phyloP scores from a whole-genome alignment of 1,284 basidiomycete species.

The Malassezia equina region DNA sequence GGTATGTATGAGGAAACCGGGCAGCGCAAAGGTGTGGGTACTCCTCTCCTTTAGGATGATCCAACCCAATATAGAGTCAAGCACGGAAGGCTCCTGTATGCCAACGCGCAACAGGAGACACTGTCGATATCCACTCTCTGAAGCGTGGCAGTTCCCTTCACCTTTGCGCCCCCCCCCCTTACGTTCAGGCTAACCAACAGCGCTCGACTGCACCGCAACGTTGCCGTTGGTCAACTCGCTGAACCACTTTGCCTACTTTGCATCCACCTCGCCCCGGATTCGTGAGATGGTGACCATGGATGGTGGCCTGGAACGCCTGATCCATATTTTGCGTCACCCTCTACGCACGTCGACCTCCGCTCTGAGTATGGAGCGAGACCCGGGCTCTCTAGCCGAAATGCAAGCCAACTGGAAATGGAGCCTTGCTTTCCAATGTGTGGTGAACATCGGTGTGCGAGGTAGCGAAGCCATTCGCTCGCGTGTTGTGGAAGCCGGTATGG shows the following conservation, averaged over 20 bases:
- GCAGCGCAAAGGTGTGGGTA: not conserved
- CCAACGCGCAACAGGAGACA: not conserved
- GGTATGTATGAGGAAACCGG: constrained; percentile 55
- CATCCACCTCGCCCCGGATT: constrained; percentile 91
- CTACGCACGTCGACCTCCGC: constrained; percentile 1
- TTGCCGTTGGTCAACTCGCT: constrained; percentile 92
- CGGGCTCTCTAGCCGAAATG: constrained; percentile 35
- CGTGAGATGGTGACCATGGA: constrained; percentile 96
- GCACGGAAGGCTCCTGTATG: constrained; percentile 10
- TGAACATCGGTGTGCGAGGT: constrained; percentile 95
- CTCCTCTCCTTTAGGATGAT: constrained; percentile 6
- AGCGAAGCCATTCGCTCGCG: constrained; percentile 71
- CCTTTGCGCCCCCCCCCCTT: not conserved
- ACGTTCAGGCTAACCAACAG: constrained; percentile 51
- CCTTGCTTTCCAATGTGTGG: constrained; percentile 83
- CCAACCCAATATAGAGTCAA: constrained; percentile 17
- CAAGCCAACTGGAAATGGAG: constrained; percentile 47
- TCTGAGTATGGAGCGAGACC: constrained; percentile 5
- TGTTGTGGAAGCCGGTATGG: constrained; percentile 88
- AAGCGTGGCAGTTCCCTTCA: not conserved
- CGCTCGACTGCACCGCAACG: constrained; percentile 81
- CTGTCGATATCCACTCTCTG: constrained; percentile 11
- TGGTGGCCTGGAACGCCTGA: constrained; percentile 87
- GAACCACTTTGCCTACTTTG: constrained; percentile 90
- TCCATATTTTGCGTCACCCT: constrained; percentile 58